Evolutionary conservation across 352 stramenopile genomes (phyloP).

Genomic region (Pythium pyrilobum): DNA sequence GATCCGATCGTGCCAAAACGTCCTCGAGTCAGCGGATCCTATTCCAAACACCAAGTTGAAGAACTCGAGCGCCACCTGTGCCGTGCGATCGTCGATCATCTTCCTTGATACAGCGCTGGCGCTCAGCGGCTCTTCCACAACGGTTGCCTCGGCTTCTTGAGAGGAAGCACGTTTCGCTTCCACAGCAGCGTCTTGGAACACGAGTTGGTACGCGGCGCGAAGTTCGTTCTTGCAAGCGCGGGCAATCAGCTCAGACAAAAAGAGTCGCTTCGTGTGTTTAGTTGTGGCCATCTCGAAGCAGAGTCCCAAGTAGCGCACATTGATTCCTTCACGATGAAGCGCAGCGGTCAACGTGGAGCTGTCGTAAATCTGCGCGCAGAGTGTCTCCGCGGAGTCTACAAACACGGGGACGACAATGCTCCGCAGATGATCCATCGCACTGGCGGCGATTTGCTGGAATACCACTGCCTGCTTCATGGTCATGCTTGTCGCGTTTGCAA

Average conservation of each 20-base stretch:
- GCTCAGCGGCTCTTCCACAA: background rate
- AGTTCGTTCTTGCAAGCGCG: slow-evolving; percentile 56
- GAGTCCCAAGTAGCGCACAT: slow-evolving; percentile 44
- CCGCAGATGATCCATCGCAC: slow-evolving; percentile 33
- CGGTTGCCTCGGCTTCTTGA: background rate
- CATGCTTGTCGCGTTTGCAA: slow-evolving; percentile 13
- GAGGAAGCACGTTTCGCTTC: background rate
- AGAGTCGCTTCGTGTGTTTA: slow-evolving; percentile 36
- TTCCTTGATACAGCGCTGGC: background rate
- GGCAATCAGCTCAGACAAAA: slow-evolving; percentile 59
- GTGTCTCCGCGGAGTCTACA: slow-evolving; percentile 35
- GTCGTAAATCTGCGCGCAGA: slow-evolving; percentile 26
- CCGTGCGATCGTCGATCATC: slow-evolving; percentile 1
- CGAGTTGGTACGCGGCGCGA: slow-evolving; percentile 23
- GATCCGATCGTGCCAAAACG: slow-evolving; percentile 50
- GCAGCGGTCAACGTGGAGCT: slow-evolving; percentile 32
- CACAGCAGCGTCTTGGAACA: slow-evolving; percentile 20
- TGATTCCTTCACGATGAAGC: slow-evolving; percentile 51
- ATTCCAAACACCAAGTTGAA: slow-evolving; percentile 51
- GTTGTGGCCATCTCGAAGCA: slow-evolving; percentile 44
- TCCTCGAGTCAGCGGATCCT: slow-evolving; percentile 21
- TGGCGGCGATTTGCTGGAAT: slow-evolving; percentile 30
- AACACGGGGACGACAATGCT: slow-evolving; percentile 40
- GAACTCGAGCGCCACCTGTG: slow-evolving; percentile 32
- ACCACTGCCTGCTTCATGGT: slow-evolving; percentile 9